Percentiles rank a stretch among this genome's conserved stretches.
Evolutionary conservation across 2,329 filamentous ascomycete genomes (phyloP).

Genomic region (Coleophoma eucalyptorum): DNA sequence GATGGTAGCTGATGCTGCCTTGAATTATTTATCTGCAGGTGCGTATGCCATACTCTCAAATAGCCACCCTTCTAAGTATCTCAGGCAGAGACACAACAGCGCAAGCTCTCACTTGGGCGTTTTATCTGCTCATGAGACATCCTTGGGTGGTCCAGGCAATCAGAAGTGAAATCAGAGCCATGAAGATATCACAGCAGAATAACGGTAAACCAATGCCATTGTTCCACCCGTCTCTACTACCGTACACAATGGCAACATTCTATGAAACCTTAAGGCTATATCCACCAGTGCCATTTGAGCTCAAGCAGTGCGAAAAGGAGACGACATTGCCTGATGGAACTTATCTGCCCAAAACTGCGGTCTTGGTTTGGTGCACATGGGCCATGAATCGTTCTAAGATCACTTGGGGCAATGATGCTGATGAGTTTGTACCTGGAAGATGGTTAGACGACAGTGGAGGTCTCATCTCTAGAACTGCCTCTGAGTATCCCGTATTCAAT

Average conservation of each 20-base stretch:
- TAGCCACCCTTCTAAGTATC: neutral
- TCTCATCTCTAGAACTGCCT: slow-evolving; percentile 40
- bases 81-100: slow-evolving; percentile 59
- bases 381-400: slow-evolving; percentile 54
- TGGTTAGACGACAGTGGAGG: slow-evolving; percentile 44
- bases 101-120: slow-evolving; percentile 60
- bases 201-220: slow-evolving; percentile 9
- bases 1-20: slow-evolving; percentile 59
- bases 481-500: slow-evolving; percentile 63
- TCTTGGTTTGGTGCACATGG: slow-evolving; percentile 62
- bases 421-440: slow-evolving; percentile 50
- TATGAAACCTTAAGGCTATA: slow-evolving; percentile 59
- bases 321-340: slow-evolving; percentile 59
- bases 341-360: slow-evolving; percentile 45
- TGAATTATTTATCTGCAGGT: slow-evolving; percentile 63
- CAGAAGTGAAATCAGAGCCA: slow-evolving; percentile 34
- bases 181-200: neutral
- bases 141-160: slow-evolving; percentile 36
- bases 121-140: slow-evolving; percentile 56
- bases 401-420: slow-evolving; percentile 55
- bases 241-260: slow-evolving; percentile 58
- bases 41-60: slow-evolving; percentile 1
- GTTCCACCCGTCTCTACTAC: slow-evolving; percentile 32
- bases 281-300: slow-evolving; percentile 63
- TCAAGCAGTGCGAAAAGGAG: slow-evolving; percentile 52